phyloP scores from a whole-genome alignment of 1,284 basidiomycete species.

The Xerocomus minutiporus region DNA sequence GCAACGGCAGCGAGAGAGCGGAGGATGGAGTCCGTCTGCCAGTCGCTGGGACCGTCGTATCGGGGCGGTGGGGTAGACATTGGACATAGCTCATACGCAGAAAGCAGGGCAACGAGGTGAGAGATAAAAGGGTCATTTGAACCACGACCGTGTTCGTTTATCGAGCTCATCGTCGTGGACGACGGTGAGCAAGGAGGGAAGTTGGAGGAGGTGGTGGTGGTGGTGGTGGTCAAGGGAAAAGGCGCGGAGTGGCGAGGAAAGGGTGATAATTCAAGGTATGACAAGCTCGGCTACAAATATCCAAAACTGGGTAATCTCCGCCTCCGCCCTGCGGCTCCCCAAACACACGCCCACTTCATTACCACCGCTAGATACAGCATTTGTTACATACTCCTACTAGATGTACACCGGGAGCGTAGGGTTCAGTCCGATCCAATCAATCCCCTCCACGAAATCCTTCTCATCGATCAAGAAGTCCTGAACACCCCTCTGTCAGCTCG shows the following conservation, averaged over 20 bases:
- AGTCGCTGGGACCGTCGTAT: constrained; percentile 60
- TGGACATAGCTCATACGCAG: constrained; percentile 49
- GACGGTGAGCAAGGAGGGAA: constrained; percentile 9
- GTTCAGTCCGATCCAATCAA: constrained; percentile 70
- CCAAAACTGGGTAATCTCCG: constrained; percentile 14
- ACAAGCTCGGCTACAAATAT: constrained; percentile 1
- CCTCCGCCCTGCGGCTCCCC: not conserved
- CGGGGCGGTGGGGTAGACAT: constrained; percentile 50
- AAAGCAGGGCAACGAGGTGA: constrained; percentile 49
- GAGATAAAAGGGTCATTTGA: constrained; percentile 40
- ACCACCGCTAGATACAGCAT: not conserved
- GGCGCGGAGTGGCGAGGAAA: no score
- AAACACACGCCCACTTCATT: not conserved
- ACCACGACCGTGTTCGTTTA: constrained; percentile 17
- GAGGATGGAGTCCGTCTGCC: constrained; percentile 61
- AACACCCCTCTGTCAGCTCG: constrained; percentile 10
- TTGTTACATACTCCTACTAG: constrained; percentile 27
- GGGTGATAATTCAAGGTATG: no score
- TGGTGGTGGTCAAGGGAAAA: not conserved
- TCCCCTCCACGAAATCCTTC: constrained; percentile 62
- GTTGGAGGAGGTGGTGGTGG: not conserved
- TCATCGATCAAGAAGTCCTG: constrained; percentile 82
- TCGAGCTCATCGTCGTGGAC: constrained; percentile 31
- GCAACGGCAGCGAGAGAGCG: constrained; percentile 53
- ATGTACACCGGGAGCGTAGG: constrained; percentile 76